phyloP scores from a whole-genome alignment of 352 stramenopile species.

The Phytophthora sansomeana region DNA sequence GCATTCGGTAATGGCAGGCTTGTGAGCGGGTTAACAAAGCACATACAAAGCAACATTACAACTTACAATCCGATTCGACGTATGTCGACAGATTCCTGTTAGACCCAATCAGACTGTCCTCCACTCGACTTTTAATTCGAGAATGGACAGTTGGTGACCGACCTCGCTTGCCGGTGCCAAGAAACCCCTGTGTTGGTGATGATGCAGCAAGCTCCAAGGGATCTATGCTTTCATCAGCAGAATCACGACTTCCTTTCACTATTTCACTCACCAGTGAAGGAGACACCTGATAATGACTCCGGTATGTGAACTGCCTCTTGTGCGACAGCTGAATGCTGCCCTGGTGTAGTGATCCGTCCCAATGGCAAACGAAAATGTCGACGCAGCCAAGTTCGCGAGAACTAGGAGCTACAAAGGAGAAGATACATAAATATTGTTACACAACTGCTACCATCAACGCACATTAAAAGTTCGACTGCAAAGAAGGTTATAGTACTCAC shows the following conservation, averaged over 20 bases:
- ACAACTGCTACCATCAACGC: not conserved
- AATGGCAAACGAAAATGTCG: constrained; percentile 69
- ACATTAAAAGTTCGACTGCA: not conserved
- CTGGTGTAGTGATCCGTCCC: constrained; percentile 21
- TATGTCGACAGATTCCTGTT: constrained; percentile 66
- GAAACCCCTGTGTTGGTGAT: constrained; percentile 4
- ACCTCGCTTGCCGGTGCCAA: constrained; percentile 52
- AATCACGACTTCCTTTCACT: constrained; percentile 17
- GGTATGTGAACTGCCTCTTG: constrained; percentile 65
- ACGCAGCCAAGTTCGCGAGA: constrained; percentile 51
- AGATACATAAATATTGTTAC: not conserved
- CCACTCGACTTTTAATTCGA: constrained; percentile 20
- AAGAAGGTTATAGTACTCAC: constrained; percentile 38
- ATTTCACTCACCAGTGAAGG: constrained; percentile 36
- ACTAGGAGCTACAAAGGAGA: constrained; percentile 48
- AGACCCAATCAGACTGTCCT: constrained; percentile 30
- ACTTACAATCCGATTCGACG: constrained; percentile 74
- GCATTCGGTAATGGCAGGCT: not conserved
- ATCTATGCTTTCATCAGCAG: constrained; percentile 15
- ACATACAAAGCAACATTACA: not conserved
- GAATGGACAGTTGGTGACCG: constrained; percentile 47
- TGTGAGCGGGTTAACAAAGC: not conserved
- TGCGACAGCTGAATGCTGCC: constrained; percentile 58
- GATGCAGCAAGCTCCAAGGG: constrained; percentile 19
- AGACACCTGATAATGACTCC: constrained; percentile 49